phyloP scores from a whole-genome alignment of 768 basidiomycete genomes.

The Boletus rubroflammeus region DNA sequence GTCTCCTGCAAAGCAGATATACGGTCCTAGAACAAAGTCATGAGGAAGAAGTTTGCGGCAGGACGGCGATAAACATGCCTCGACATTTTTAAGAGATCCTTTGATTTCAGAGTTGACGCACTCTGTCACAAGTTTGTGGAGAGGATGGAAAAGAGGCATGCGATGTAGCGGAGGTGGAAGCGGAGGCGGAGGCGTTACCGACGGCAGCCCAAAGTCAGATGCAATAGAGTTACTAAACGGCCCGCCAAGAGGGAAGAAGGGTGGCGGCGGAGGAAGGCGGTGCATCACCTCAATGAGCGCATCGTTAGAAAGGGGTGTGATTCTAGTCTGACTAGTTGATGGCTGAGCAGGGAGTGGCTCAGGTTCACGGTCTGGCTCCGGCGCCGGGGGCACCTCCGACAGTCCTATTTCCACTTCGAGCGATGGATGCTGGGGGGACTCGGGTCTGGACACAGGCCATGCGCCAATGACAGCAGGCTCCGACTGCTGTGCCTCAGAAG shows the following conservation, averaged over 20 bases:
- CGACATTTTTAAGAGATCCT: slow-evolving; percentile 19
- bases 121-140: slow-evolving; percentile 18
- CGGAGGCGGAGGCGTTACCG: slow-evolving; percentile 11
- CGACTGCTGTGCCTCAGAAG: slow-evolving; percentile 15
- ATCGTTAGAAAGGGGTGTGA: slow-evolving; percentile 9
- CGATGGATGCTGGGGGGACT: slow-evolving; percentile 27
- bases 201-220: slow-evolving; percentile 16
- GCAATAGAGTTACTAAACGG: slow-evolving; percentile 21
- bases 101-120: slow-evolving; percentile 22
- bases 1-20: slow-evolving; percentile 20
- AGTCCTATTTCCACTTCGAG: slow-evolving; percentile 11
- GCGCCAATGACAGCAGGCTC: slow-evolving; percentile 43
- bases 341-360: slow-evolving; percentile 1
- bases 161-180: slow-evolving; percentile 7
- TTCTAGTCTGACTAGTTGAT: slow-evolving; percentile 9
- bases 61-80: slow-evolving; percentile 10
- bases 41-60: neutral
- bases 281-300: slow-evolving; percentile 15
- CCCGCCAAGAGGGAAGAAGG: slow-evolving; percentile 17
- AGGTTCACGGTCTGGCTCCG: slow-evolving; percentile 4
- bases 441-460: slow-evolving; percentile 39
- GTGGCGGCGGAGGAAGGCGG: slow-evolving; percentile 15
- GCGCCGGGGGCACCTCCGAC: slow-evolving; percentile 4
- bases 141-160: slow-evolving; percentile 11
- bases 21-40: slow-evolving; percentile 18